phyloP scores from a whole-genome alignment of 2,329 filamentous ascomycete genomes.

The Mollisia scopiformis region DNA sequence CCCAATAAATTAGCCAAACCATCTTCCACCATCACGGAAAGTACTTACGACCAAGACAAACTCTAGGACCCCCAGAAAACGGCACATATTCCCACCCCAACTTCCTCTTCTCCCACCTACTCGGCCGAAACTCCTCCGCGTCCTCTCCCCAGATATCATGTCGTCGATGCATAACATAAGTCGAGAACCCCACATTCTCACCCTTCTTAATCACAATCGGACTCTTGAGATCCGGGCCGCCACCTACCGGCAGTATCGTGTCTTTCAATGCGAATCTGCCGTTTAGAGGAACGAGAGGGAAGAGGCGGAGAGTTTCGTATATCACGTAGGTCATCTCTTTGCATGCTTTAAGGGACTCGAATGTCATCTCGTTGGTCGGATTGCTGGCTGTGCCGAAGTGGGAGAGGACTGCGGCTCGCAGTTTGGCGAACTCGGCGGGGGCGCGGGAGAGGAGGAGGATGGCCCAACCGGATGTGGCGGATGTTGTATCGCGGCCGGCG shows the following conservation, averaged over 20 bases:
- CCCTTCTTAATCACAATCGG: conserved; percentile 36
- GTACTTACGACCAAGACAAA: conserved; percentile 64
- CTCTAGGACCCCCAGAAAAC: conserved; percentile 70
- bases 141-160: conserved; percentile 72
- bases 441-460: conserved; percentile 45
- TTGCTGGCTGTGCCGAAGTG: conserved; percentile 34
- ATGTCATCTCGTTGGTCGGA: conserved; percentile 24
- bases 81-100: conserved; percentile 74
- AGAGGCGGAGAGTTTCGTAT: conserved; percentile 35
- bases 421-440: conserved; percentile 43
- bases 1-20: not conserved
- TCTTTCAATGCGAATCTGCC: conserved; percentile 29
- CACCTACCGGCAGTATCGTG: conserved; percentile 37
- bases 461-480: conserved; percentile 37
- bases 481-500: conserved; percentile 32
- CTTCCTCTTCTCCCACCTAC: conserved; percentile 71
- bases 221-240: conserved; percentile 33
- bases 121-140: conserved; percentile 71
- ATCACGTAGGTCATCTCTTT: conserved; percentile 27
- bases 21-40: conserved; percentile 23
- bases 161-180: conserved; percentile 38
- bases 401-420: conserved; percentile 45
- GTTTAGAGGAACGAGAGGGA: conserved; percentile 37
- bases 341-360: conserved; percentile 28
- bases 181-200: conserved; percentile 28